Conservation (phyloP, 1,139 yeast species). For the Nakaseomyces uthaithaninus region DNA sequence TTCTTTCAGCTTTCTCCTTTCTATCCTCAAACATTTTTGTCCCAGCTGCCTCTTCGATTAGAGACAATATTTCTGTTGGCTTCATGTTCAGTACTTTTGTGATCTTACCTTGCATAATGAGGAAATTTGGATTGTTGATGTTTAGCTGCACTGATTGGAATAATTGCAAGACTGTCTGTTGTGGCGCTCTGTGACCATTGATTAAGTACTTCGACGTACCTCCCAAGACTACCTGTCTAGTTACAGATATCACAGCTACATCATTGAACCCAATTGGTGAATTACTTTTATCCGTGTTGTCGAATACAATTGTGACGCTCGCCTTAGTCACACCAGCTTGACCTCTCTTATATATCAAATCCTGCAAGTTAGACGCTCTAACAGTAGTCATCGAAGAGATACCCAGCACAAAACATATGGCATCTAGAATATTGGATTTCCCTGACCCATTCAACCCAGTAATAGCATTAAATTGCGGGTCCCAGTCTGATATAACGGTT, state of each 20-base stretch:
- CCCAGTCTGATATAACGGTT: constrained; percentile 94
- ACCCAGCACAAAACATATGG: constrained; percentile 97
- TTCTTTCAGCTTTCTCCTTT: constrained; percentile 82
- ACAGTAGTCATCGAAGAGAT: constrained; percentile 91
- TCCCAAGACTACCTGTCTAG: constrained; percentile 85
- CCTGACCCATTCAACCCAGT: constrained; percentile 98
- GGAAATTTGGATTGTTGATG: constrained; percentile 91
- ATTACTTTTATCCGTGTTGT: constrained; percentile 64
- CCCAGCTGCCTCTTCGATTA: constrained; percentile 98
- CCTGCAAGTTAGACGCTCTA: constrained; percentile 88
- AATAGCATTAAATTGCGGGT: constrained; percentile 90
- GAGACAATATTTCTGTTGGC: constrained; percentile 77
- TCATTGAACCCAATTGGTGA: constrained; percentile 87
- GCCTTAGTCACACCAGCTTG: constrained; percentile 98
- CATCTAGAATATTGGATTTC: constrained; percentile 88
- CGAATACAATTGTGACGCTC: constrained; percentile 90
- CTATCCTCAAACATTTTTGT: constrained; percentile 93
- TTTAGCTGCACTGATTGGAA: constrained; percentile 94
- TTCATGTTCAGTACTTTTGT: constrained; percentile 96
- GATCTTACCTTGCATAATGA: constrained; percentile 97
- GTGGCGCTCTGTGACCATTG: constrained; percentile 95
- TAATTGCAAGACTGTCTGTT: constrained; percentile 79
- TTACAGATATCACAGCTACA: constrained; percentile 74
- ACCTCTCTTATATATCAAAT: constrained; percentile 89
- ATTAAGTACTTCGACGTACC: constrained; percentile 88